Evolutionary conservation across 2,329 filamentous ascomycete genomes (phyloP), one percentile per base, ranked within the genome.

Genomic region (Phaeosphaeria sp.): DNA sequence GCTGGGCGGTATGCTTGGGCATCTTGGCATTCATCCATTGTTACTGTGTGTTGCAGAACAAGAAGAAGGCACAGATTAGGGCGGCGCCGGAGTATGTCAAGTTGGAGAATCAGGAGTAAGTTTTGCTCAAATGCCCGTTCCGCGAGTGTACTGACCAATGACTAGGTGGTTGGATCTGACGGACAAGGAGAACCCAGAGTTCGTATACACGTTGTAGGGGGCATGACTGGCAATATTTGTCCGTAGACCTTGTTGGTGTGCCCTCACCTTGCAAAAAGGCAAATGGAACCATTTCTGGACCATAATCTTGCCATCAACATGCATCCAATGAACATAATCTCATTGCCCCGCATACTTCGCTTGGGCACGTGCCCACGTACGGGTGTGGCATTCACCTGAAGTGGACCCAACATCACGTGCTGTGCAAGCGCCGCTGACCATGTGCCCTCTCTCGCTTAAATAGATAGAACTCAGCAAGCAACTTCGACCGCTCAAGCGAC

Each of bases 71-170:
- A 0, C 67, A 68, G 7, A 67, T 85, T 17, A 75, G 85, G 43
- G 81, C 81, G 1, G 76, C 78, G 50, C 83, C 85, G 0, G 83
- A 79, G 1, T 90, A 90, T 70, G 78, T 80, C 22, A 87, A 83
- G 73, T 60, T 90, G 53, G 85, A 87, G 71, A 89, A 90, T 60
- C 87, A 90, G 73, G 88, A 90, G 79, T 90, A 72, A 61, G 64
- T 59, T 21, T 43, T n/a, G n/a, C n/a, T n/a, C n/a, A n/a, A n/a
- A n/a, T n/a, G n/a, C n/a, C n/a, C n/a, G n/a, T n/a, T n/a, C n/a
- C n/a, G n/a, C n/a, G n/a, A n/a, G n/a, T 13, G 23, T 41, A 21
- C 51, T 51, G 48, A 57, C n/a, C 18, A 9, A 42, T 1, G 6
- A 9, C 50, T 25, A 80, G 77, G 55, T 82, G 85, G 76, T 78